A percentile compares a stretch with the other conserved stretches of the same genome.
These are phyloP conservation scores for Austroboletus niveus DNA, from an alignment of 1,284 basidiomycete genomes.

Conservation along the genomic window DNA sequence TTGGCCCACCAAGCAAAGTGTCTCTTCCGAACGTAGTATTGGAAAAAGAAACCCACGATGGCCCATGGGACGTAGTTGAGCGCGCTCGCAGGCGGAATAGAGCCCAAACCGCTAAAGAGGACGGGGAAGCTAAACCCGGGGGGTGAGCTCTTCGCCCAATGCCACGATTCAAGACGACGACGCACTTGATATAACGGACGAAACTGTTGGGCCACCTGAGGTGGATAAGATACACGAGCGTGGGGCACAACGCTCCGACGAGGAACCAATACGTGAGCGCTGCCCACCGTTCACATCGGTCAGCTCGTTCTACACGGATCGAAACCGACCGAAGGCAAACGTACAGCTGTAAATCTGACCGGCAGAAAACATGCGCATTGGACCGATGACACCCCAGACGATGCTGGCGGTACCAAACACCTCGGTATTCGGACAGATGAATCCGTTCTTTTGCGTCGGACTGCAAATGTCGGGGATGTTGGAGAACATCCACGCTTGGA, in stretches of 20 bases:
- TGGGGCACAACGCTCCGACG: slow-evolving; percentile 48
- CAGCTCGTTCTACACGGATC: neutral
- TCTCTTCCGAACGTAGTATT: slow-evolving; percentile 48
- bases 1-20: slow-evolving; percentile 55
- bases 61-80: slow-evolving; percentile 49
- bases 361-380: slow-evolving; percentile 29
- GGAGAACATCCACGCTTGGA: slow-evolving; percentile 44
- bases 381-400: slow-evolving; percentile 45
- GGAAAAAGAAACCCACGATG: slow-evolving; percentile 52
- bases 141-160: too few relatives aligned
- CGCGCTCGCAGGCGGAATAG: slow-evolving; percentile 51
- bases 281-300: slow-evolving; percentile 5
- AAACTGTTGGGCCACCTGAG: slow-evolving; percentile 42
- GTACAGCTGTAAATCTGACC: slow-evolving; percentile 26
- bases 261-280: slow-evolving; percentile 55
- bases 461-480: slow-evolving; percentile 30
- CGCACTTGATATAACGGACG: slow-evolving; percentile 46
- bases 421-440: slow-evolving; percentile 40
- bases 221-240: slow-evolving; percentile 39
- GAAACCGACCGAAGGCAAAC: neutral
- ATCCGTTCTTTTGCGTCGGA: slow-evolving; percentile 25
- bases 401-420: slow-evolving; percentile 42
- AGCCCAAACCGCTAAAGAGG: slow-evolving; percentile 49
- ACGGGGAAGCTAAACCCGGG: slow-evolving; percentile 42
- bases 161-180: neutral